A percentile compares a stretch with the other conserved stretches of the same genome.
These are phyloP conservation scores for Phanerochaete sordida DNA, from an alignment of 768 basidiomycete genomes.

Conservation along the genomic window DNA sequence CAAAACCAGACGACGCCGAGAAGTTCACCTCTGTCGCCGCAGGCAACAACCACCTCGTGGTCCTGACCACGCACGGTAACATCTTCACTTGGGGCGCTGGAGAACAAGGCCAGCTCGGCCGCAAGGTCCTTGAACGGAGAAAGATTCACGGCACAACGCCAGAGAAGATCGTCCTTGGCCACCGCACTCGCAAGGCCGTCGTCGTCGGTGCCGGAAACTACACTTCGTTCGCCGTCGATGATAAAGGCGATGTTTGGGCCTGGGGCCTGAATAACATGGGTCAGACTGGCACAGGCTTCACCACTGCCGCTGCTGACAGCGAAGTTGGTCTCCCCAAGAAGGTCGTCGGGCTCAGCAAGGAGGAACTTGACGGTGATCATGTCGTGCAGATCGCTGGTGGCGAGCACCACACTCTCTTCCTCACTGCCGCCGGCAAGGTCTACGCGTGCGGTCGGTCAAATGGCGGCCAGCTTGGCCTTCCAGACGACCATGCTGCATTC, in stretches of 20 bases:
- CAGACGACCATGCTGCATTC: constrained; percentile 66
- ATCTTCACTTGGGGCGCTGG: constrained; percentile 91
- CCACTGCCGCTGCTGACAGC: constrained; percentile 43
- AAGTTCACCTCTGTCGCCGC: constrained; percentile 73
- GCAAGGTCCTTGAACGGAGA: constrained; percentile 83
- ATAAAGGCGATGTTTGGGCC: constrained; percentile 79
- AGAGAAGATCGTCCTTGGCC: constrained; percentile 77
- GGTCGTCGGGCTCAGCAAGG: constrained; percentile 60
- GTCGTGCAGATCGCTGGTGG: constrained; percentile 79
- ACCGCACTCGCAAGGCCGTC: constrained; percentile 60
- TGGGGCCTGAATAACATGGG: constrained; percentile 97
- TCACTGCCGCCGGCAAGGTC: constrained; percentile 78
- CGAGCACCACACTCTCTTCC: constrained; percentile 88
- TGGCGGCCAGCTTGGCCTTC: constrained; percentile 77
- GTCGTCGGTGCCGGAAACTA: constrained; percentile 77
- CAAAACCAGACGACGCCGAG: constrained; percentile 62
- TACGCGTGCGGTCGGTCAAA: constrained; percentile 86
- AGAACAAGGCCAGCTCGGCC: constrained; percentile 87
- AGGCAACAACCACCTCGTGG: constrained; percentile 87
- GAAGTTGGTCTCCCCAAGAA: constrained; percentile 62
- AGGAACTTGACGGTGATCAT: constrained; percentile 51
- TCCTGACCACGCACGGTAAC: constrained; percentile 83
- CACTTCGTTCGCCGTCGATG: constrained; percentile 89
- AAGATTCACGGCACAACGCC: constrained; percentile 89
- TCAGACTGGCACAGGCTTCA: constrained; percentile 61